A percentile compares a stretch with the other conserved stretches of the same genome.
Conservation (phyloP, 257 asterid species). For the Paraleonurus japonicus region DNA sequence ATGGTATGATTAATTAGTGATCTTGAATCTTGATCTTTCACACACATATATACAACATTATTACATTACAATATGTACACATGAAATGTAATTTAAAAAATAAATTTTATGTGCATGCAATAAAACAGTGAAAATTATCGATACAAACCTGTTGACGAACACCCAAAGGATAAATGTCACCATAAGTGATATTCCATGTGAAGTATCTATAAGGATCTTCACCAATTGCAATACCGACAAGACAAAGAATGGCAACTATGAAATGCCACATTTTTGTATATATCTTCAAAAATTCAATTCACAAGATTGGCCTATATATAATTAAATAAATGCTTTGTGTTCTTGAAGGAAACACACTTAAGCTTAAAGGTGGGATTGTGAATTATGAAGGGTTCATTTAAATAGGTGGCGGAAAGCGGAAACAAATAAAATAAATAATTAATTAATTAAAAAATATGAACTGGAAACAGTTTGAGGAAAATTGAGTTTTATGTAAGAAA, state of each 20-base stretch:
- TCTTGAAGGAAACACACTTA: not conserved
- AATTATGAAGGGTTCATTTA: conserved; percentile 12
- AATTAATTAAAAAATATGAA: conserved; percentile 34
- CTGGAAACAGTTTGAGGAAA: conserved; percentile 40
- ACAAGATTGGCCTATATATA: not conserved
- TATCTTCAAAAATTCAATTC: not conserved
- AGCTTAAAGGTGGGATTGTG: conserved; percentile 9
- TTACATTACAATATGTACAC: not conserved
- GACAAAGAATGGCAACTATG: conserved; percentile 6
- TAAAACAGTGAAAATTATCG: not conserved
- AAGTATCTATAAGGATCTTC: conserved; percentile 66
- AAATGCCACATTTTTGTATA: conserved; percentile 25
- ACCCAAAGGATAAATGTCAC: conserved; percentile 59
- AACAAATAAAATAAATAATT: not conserved
- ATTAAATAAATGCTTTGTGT: not conserved
- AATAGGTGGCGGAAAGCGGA: conserved; percentile 17
- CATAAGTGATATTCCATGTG: conserved; percentile 62
- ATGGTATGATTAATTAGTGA: too few species aligned
- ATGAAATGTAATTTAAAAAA: not conserved
- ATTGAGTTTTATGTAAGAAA: conserved; percentile 18
- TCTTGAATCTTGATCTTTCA: too few species aligned
- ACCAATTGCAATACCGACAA: conserved; percentile 27
- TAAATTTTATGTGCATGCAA: not conserved
- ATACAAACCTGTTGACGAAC: conserved; percentile 62
- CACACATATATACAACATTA: too few species aligned